Conservation (phyloP, 2,329 filamentous ascomycete species). For the Alternaria gansuensis region DNA sequence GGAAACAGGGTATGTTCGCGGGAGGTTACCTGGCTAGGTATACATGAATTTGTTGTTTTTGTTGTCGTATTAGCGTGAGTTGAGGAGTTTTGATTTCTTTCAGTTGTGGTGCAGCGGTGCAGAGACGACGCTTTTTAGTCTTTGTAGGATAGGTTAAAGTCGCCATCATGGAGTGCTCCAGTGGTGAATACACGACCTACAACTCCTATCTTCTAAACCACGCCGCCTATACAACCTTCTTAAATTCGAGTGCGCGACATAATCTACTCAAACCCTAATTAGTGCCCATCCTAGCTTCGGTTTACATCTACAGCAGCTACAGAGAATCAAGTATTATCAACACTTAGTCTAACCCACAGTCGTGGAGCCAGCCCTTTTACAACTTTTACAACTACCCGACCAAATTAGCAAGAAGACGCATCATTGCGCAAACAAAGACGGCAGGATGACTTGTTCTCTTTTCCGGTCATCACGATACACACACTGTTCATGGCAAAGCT, state of each 20-base stretch:
- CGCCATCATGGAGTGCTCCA: background rate
- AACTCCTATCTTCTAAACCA: no score
- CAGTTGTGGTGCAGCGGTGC: slow-evolving; percentile 25
- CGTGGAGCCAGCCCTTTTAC: background rate
- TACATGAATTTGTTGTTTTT: background rate
- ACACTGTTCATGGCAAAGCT: background rate
- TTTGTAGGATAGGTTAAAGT: background rate
- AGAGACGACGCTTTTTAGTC: background rate
- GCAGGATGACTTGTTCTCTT: background rate
- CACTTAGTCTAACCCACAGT: background rate
- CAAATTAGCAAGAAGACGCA: background rate
- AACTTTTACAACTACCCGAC: background rate
- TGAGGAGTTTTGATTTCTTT: slow-evolving; percentile 11
- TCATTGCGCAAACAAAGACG: background rate
- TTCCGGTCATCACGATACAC: background rate
- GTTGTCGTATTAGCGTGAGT: background rate
- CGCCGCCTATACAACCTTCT: background rate
- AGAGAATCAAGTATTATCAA: background rate
- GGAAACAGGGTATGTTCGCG: background rate
- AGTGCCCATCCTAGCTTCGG: background rate
- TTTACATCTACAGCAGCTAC: background rate
- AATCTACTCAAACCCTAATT: background rate
- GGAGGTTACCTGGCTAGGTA: background rate
- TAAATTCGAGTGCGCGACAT: background rate
- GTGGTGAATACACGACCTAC: background rate